Evolutionary conservation across 2,329 filamentous ascomycete species (phyloP), one percentile per base, ranked within the genome.

Genomic region (Simplicillium aogashimaense): DNA sequence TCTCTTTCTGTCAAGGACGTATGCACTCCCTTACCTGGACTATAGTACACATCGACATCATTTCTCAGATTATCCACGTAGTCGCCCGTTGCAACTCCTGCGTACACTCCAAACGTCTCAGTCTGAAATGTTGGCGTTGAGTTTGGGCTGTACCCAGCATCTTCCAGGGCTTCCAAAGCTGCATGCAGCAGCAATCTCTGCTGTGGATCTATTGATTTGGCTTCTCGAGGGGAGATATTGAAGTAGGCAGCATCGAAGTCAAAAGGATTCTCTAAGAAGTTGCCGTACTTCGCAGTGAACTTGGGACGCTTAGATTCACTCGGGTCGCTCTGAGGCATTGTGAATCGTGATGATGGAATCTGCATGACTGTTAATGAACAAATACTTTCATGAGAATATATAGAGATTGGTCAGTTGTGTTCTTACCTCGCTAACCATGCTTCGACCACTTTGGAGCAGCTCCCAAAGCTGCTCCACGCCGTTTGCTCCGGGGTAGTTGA

Each of bases 81-180:
- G 13, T 56, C 53, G 9, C 38, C 42, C 12, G 45, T 47, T 2
- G 41, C 45, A 2, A 43, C 44, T 2, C 55, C 55, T 8, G 55
- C 42, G 30, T 52, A 57, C 35, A 50, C 54, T 3, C 55, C 56
- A 1, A 56, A 44, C 7, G 46, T 43, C 16, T 48, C 43, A 7
- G 17, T 29, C 13, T 29, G 28, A 13, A 15, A n/a, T 32, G 12
- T 32, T 4, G 17, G 12, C 14, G 37, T 31, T 3, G 28, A 25
- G 8, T 38, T 18, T 3, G 28, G 37, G 9, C 20, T 18, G 29
- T 38, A 38, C 14, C 37, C 37, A 38, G 37, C 28, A n/a, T 37
- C 43, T 17, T 47, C 38, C 14, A 47, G 12, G 3, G 45, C 45
- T 32, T 46, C 41, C n/a, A 44, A 46, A 3, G 45, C 44, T 8